These are phyloP conservation scores for Barnettozyma siamensis DNA, from an alignment of 805 yeast genomes.

Conservation along the genomic window DNA sequence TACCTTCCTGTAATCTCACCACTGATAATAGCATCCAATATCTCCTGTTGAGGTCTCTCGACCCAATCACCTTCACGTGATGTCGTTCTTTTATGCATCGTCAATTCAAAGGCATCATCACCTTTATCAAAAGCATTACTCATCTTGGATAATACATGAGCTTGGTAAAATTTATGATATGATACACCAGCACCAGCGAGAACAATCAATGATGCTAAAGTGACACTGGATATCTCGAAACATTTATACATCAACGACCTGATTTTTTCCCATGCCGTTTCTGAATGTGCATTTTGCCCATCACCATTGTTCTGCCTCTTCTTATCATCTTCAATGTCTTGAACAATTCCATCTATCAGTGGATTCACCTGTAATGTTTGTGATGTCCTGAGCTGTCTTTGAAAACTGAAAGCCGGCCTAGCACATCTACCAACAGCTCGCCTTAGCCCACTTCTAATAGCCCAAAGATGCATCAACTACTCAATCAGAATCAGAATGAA, in stretches of 20 bases:
- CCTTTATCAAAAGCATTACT: slow-evolving; percentile 60
- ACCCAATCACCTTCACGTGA: slow-evolving; percentile 52
- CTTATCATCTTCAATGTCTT: slow-evolving; percentile 16
- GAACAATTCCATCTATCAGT: slow-evolving; percentile 21
- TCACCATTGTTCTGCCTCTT: slow-evolving; percentile 9
- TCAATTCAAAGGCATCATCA: slow-evolving; percentile 56
- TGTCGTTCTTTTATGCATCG: slow-evolving; percentile 41
- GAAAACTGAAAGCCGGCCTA: too few relatives aligned
- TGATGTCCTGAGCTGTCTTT: slow-evolving; percentile 1
- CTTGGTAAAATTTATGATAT: slow-evolving; percentile 58
- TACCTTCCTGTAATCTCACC: slow-evolving; percentile 67
- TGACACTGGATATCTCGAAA: slow-evolving; percentile 64
- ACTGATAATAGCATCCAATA: slow-evolving; percentile 56
- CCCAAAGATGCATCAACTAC: neutral
- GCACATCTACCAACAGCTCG: neutral
- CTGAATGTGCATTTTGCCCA: slow-evolving; percentile 9
- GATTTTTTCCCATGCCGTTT: slow-evolving; percentile 15
- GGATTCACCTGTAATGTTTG: slow-evolving; percentile 16
- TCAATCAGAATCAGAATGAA: too few relatives aligned
- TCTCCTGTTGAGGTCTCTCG: slow-evolving; percentile 58
- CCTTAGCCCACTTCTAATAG: neutral
- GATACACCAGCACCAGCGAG: slow-evolving; percentile 67
- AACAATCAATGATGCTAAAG: slow-evolving; percentile 61
- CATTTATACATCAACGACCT: slow-evolving; percentile 32
- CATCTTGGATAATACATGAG: slow-evolving; percentile 59